These are phyloP conservation scores for Penicillium sp. DNA, from an alignment of 2,329 filamentous ascomycete species.

Conservation along the genomic window DNA sequence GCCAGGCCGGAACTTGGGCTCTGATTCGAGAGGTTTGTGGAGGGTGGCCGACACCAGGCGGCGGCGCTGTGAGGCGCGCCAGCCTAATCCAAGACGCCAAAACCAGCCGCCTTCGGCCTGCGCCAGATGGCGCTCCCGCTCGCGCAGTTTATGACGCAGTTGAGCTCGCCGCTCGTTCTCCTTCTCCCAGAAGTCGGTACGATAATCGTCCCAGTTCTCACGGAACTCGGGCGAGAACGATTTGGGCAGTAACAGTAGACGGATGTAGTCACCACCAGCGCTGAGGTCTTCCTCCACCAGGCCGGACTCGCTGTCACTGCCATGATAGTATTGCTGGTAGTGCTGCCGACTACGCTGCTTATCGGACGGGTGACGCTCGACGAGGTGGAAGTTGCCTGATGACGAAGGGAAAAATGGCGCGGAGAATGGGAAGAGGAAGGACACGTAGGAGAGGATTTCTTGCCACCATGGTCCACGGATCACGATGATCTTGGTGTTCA, in stretches of 20 bases:
- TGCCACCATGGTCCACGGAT: slow-evolving; percentile 80
- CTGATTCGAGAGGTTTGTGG: slow-evolving; percentile 30
- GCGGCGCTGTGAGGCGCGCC: slow-evolving; percentile 37
- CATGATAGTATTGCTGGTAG: slow-evolving; percentile 51
- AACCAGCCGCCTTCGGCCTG: slow-evolving; percentile 72
- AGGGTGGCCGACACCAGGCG: slow-evolving; percentile 32
- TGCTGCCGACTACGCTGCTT: slow-evolving; percentile 41
- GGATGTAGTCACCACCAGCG: slow-evolving; percentile 86
- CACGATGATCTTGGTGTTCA: slow-evolving; percentile 96
- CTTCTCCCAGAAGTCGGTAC: slow-evolving; percentile 93
- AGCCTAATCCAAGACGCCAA: slow-evolving; percentile 75
- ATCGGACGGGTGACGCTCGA: slow-evolving; percentile 60
- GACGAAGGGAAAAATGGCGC: slow-evolving; percentile 63
- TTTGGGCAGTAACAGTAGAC: slow-evolving; percentile 86
- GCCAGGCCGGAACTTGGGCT: slow-evolving; percentile 32
- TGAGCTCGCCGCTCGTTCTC: slow-evolving; percentile 86
- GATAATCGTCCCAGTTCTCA: slow-evolving; percentile 95
- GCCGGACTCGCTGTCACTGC: slow-evolving; percentile 62
- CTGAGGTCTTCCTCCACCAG: slow-evolving; percentile 84
- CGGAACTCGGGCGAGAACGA: slow-evolving; percentile 93
- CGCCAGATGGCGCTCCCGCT: slow-evolving; percentile 67
- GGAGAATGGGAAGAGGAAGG: slow-evolving; percentile 77
- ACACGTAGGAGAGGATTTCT: slow-evolving; percentile 71
- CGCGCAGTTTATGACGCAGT: slow-evolving; percentile 69
- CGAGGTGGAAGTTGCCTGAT: slow-evolving; percentile 72